These are phyloP conservation scores for Oehlia diaphana DNA, from an alignment of 192 early-diverging fungal species.

Conservation along the genomic window DNA sequence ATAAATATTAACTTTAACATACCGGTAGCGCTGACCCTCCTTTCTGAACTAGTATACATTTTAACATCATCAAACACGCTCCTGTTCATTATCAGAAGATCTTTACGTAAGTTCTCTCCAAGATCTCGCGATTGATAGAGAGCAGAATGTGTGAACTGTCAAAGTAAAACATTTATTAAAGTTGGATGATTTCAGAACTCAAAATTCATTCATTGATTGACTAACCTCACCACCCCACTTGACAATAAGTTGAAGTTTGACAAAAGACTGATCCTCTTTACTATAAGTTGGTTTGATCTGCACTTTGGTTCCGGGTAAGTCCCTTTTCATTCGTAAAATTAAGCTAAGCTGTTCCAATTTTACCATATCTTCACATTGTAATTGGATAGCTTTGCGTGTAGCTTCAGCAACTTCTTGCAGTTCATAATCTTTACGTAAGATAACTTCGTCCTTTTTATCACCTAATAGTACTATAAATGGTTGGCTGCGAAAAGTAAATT, in stretches of 20 bases:
- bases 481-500: conserved; percentile 74
- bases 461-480: conserved; percentile 74
- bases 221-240: conserved; percentile 92
- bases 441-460: conserved; percentile 71
- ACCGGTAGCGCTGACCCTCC: conserved; percentile 84
- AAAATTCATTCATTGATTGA: neutral
- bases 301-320: conserved; percentile 87
- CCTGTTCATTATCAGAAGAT: conserved; percentile 85
- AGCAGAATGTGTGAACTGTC: conserved; percentile 89
- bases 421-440: conserved; percentile 73
- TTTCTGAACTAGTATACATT: conserved; percentile 83
- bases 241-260: conserved; percentile 86
- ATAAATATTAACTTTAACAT: neutral
- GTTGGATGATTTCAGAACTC: too few relatives aligned
- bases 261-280: conserved; percentile 54
- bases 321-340: conserved; percentile 79
- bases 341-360: conserved; percentile 67
- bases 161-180: conserved; percentile 9
- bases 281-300: conserved; percentile 82
- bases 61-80: conserved; percentile 85
- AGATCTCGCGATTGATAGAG: conserved; percentile 87
- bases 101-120: conserved; percentile 89
- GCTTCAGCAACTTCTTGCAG: conserved; percentile 67
- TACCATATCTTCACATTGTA: conserved; percentile 52
- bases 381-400: conserved; percentile 52